Evolutionary conservation across 371 early-diverging fungal genomes (phyloP).

Genomic region (Mortierella sp.): DNA sequence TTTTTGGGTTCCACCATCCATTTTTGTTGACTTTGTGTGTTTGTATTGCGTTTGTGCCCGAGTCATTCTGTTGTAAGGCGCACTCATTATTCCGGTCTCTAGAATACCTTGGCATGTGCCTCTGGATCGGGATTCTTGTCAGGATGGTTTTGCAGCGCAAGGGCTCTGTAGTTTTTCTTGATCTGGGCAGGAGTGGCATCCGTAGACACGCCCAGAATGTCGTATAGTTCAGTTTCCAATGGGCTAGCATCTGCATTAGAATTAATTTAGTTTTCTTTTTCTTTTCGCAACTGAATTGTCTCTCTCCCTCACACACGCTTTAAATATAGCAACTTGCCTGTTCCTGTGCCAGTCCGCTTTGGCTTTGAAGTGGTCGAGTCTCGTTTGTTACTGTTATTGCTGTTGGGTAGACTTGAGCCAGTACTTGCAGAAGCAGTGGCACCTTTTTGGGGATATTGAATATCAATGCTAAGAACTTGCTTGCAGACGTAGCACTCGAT

Average conservation of each 20-base stretch:
- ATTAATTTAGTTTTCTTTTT: background rate
- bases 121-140: slow-evolving; percentile 92
- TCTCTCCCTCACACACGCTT: too few relatives aligned
- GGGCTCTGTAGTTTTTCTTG: slow-evolving; percentile 94
- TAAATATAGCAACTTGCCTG: too few relatives aligned
- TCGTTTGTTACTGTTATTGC: slow-evolving; percentile 17
- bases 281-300: too few relatives aligned
- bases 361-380: slow-evolving; percentile 21
- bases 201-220: slow-evolving; percentile 86
- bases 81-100: background rate
- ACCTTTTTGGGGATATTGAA: slow-evolving; percentile 43
- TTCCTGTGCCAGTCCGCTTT: slow-evolving; percentile 39
- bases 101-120: slow-evolving; percentile 85
- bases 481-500: slow-evolving; percentile 60
- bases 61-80: background rate
- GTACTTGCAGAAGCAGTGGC: slow-evolving; percentile 29
- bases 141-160: slow-evolving; percentile 95
- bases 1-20: background rate
- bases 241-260: slow-evolving; percentile 74
- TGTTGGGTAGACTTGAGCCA: slow-evolving; percentile 10
- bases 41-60: background rate
- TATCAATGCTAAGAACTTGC: slow-evolving; percentile 54
- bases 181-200: slow-evolving; percentile 90
- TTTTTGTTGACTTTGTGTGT: background rate
- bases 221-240: slow-evolving; percentile 87